Evolutionary conservation across 75 land plant species (phyloP).

Genomic region (Gnetum montanum): DNA sequence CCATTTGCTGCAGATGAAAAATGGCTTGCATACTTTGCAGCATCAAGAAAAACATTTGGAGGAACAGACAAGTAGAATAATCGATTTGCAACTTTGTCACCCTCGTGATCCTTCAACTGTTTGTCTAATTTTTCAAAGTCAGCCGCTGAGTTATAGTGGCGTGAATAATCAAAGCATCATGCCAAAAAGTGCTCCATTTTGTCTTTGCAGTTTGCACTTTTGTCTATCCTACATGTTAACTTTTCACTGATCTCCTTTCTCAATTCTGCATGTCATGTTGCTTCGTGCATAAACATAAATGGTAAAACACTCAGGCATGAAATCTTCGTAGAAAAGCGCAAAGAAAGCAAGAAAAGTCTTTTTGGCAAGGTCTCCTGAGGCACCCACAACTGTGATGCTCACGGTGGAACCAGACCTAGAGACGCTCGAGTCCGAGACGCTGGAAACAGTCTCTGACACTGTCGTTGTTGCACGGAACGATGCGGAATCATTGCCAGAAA

Average conservation of each 20-base stretch:
- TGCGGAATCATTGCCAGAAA: too few species aligned
- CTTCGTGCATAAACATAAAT: conserved; percentile 92
- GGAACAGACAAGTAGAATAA: conserved; percentile 76
- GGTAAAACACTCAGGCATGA: conserved; percentile 68
- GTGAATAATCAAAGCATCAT: conserved; percentile 86
- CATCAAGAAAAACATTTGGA: conserved; percentile 70
- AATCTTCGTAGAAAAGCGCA: conserved; percentile 76
- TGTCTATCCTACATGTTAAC: conserved; percentile 85
- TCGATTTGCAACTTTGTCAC: conserved; percentile 51
- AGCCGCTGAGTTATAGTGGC: conserved; percentile 50
- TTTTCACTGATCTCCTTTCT: conserved; percentile 72
- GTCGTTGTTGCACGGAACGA: too few species aligned
- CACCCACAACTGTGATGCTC: conserved; percentile 84
- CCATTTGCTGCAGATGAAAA: conserved; percentile 77
- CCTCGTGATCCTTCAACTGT: conserved; percentile 48
- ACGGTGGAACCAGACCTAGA: too few species aligned
- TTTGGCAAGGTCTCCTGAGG: conserved; percentile 88
- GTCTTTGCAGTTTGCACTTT: conserved; percentile 81
- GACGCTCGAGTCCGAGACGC: too few species aligned
- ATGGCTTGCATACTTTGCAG: conserved; percentile 75
- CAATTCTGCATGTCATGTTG: conserved; percentile 83
- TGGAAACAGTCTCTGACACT: too few species aligned
- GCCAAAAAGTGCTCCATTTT: conserved; percentile 81
- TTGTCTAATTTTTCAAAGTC: conserved; percentile 16
- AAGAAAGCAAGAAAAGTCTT: conserved; percentile 85